Evolutionary conservation across 2,329 filamentous ascomycete genomes (phyloP), one percentile per base, ranked within the genome.

Genomic region (Diplodia corticola): DNA sequence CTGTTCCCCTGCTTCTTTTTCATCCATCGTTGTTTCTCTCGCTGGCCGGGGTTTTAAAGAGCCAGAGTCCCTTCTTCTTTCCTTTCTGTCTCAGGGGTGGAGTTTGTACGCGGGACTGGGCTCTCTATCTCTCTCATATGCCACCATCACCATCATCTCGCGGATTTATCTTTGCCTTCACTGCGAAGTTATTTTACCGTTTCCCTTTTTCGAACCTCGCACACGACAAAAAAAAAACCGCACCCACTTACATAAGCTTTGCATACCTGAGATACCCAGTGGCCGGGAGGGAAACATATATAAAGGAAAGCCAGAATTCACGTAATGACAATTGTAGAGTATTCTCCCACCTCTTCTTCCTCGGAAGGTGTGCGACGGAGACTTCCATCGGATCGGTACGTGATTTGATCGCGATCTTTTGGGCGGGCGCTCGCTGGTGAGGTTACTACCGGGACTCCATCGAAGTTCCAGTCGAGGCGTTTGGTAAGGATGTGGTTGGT

Each of bases 261-360:
- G 55, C 54, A 60, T 60, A 40, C 46, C 55, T 60, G 55, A 60
- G 55, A 60, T 60, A 60, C 55, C 55, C 55, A 60, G 48, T 33
- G 55, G 55, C 55, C 55, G 9, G 55, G 55, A 40, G 35, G 26
- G 7, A 48, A 57, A 60, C 44, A 46, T 20, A 24, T 46, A 30
- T 28, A n/a, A 30, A 13, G 50, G 55, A 7, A 15, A 60, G 28
- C 17, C 22, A 40, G 28, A 60, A 60, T 44, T 20, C 24, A 46
- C 46, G 28, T 60, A 60, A 60, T 60, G 55, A 60, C 55, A 60
- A 48, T 28, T 24, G 40, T 48, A 60, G 55, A 60, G 10, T 28
- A 28, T 24, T 26, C 17, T 13, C 35, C 26, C 20, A 15, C 22
- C 7, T 50, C 17, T 26, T 17, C 10, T 50, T 50, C 4, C 20